phyloP scores from a whole-genome alignment of 345 rosid genomes.

The Gossypium australe region DNA sequence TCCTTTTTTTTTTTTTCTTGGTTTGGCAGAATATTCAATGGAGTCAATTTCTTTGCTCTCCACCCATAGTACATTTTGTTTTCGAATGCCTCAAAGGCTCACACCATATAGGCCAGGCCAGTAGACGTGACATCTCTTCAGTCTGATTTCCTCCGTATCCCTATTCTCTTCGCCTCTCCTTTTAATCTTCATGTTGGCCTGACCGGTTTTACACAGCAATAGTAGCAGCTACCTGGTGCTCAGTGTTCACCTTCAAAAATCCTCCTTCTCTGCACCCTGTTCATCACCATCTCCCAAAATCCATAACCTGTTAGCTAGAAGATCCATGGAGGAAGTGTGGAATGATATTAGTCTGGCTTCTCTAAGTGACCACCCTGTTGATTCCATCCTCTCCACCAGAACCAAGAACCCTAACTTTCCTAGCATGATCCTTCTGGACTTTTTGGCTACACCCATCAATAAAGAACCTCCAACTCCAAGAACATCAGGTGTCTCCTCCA shows the following conservation, averaged over 20 bases:
- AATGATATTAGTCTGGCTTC: conserved; percentile 29
- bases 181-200: conserved; percentile 12
- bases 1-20: neutral
- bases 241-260: conserved; percentile 10
- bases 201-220: conserved; percentile 1
- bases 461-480: conserved; percentile 13
- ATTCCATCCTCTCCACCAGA: neutral
- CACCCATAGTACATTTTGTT: neutral
- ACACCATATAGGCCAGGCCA: neutral
- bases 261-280: conserved; percentile 12
- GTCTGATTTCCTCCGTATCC: neutral
- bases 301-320: neutral
- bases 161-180: neutral
- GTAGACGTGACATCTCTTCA: neutral
- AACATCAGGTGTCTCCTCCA: neutral
- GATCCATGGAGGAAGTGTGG: conserved; percentile 54
- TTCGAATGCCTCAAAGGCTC: neutral
- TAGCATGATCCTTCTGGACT: conserved; percentile 29
- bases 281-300: neutral
- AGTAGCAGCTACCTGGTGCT: neutral
- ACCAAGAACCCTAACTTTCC: neutral
- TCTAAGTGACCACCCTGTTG: conserved; percentile 13
- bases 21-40: neutral
- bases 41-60: neutral
- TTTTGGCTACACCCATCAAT: conserved; percentile 16